Conservation (phyloP, 2,329 filamentous ascomycete species). For the Capronia americana region DNA sequence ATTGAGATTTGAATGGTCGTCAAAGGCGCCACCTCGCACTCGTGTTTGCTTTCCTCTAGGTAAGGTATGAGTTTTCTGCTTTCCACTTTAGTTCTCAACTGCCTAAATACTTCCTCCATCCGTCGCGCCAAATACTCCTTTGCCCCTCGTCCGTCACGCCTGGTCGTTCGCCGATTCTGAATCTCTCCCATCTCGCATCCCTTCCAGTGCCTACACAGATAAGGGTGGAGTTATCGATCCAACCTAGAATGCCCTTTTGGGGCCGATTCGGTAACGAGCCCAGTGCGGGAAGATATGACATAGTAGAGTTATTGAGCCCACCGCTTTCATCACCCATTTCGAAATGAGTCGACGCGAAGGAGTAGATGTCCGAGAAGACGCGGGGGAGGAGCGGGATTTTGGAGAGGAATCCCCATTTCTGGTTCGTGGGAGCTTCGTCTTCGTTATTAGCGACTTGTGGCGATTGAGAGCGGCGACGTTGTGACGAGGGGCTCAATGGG, state of each 20-base stretch:
- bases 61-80: background rate
- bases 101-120: constrained; percentile 80
- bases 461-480: constrained; percentile 37
- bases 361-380: constrained; percentile 88
- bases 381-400: constrained; percentile 84
- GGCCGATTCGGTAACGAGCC: constrained; percentile 64
- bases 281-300: constrained; percentile 55
- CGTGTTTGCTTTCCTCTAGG: background rate
- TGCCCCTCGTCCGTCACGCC: constrained; percentile 64
- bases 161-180: constrained; percentile 69
- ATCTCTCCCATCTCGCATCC: constrained; percentile 88
- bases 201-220: constrained; percentile 79
- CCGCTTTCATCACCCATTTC: constrained; percentile 77
- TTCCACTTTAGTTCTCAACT: constrained; percentile 37
- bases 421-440: constrained; percentile 55
- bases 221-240: constrained; percentile 75
- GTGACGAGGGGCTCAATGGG: constrained; percentile 45
- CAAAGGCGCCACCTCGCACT: background rate
- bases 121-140: constrained; percentile 71
- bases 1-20: background rate
- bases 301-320: constrained; percentile 41
- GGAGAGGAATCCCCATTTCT: constrained; percentile 85
- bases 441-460: constrained; percentile 45
- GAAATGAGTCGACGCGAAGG: constrained; percentile 79
- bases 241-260: constrained; percentile 83